These are phyloP conservation scores for Penicillium maclennaniae DNA, from an alignment of 495 filamentous ascomycete species.

Conservation along the genomic window DNA sequence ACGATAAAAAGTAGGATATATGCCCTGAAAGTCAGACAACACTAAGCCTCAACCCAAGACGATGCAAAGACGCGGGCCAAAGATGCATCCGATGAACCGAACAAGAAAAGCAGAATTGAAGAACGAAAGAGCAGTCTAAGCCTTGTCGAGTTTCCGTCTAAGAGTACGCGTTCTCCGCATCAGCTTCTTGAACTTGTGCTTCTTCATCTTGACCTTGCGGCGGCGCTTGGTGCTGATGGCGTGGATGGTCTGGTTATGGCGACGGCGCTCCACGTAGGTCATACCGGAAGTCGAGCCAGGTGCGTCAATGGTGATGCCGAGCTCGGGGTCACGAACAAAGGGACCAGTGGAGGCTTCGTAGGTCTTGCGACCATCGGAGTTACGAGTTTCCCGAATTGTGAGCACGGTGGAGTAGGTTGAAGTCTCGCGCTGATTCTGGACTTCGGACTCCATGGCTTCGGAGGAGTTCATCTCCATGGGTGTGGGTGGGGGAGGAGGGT, in stretches of 20 bases:
- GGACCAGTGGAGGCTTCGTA: slow-evolving; percentile 50
- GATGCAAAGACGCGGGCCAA: slow-evolving; percentile 26
- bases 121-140: slow-evolving; percentile 24
- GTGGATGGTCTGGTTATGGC: slow-evolving; percentile 43
- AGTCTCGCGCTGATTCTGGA: slow-evolving; percentile 36
- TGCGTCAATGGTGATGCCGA: slow-evolving; percentile 31
- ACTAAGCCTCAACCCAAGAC: slow-evolving; percentile 20
- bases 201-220: slow-evolving; percentile 97
- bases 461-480: slow-evolving; percentile 38
- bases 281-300: slow-evolving; percentile 27
- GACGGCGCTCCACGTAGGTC: slow-evolving; percentile 41
- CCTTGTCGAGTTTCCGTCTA: slow-evolving; percentile 77
- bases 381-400: slow-evolving; percentile 73
- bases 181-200: slow-evolving; percentile 99
- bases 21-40: slow-evolving; percentile 22
- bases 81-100: slow-evolving; percentile 25
- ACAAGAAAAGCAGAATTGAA: slow-evolving; percentile 4
- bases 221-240: slow-evolving; percentile 85
- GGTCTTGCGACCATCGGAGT: slow-evolving; percentile 63
- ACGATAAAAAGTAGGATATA: slow-evolving; percentile 19
- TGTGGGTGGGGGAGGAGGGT: slow-evolving; percentile 69
- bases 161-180: slow-evolving; percentile 86
- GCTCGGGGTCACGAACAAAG: slow-evolving; percentile 33
- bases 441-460: slow-evolving; percentile 21
- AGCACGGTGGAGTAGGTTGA: slow-evolving; percentile 71